Evolutionary conservation across 805 yeast species (phyloP), one percentile per base, ranked within the genome.

Genomic region (Starmerella potacharoeniae): DNA sequence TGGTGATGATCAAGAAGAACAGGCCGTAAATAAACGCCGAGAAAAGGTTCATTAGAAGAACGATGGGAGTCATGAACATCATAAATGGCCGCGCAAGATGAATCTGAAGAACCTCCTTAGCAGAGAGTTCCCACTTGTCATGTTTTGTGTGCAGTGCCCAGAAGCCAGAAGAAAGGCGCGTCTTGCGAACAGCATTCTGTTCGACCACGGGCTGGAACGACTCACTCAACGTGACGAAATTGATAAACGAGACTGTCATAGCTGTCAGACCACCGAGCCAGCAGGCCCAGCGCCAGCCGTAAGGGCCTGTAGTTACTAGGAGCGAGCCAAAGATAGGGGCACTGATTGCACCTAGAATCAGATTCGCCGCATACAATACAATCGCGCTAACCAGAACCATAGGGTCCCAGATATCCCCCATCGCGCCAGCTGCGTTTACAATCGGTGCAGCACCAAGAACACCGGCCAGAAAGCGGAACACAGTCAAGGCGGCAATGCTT

Each of bases 91-190:
- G 78, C 61, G 80, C 70, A 53, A 89, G 74, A 72, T 89, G 86
- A 22, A 86, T 78, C 56, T 79, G 76, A 56, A 86, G 62, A 68
- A 90, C 73, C 66, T 90, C 95, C 35, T 72, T 73, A 48, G 85
- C 66, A 1, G 84, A 71, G 68, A 88, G 68, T 47, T 88, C 86
- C 66, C 79, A 81, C 34, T 91, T 91, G 28, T 91, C 97, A 67
- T 86, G 95, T 71, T 85, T 93, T 29, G 97, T 86, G 86, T 88
- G 89, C 59, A 86, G 83, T 64, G 83, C 83, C 58, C 76, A 75
- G 64, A 86, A 83, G 42, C 93, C 89, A 4, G 96, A 84, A 66
- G 80, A 81, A 62, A 78, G 75, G 71, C 96, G 79, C 62, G 86
- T 64, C 63, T 68, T 75, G 54, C 69, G 70, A 22, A 96, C 96